Conservation (phyloP, 1,284 basidiomycete genomes). For the Malassezia equina region DNA sequence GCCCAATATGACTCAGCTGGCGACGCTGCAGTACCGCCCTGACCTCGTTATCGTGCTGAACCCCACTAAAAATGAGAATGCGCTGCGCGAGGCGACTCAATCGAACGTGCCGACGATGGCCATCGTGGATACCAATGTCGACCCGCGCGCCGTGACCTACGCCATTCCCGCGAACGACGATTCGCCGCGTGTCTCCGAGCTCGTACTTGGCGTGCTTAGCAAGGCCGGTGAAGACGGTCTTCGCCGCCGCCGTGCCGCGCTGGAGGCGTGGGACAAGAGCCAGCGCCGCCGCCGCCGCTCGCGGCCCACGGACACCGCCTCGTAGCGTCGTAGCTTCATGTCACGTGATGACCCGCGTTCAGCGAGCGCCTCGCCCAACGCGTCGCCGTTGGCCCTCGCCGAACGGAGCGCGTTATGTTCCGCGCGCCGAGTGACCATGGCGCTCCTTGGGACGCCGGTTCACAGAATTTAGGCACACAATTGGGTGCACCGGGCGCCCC, state of each 20-base stretch:
- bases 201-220: slow-evolving; percentile 79
- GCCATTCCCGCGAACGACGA: slow-evolving; percentile 98
- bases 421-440: neutral
- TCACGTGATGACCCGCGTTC: neutral
- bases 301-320: neutral
- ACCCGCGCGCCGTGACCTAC: slow-evolving; percentile 93
- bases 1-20: slow-evolving; percentile 48
- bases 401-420: neutral
- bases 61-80: slow-evolving; percentile 63
- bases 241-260: slow-evolving; percentile 21
- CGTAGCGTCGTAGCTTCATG: neutral
- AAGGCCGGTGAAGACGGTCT: slow-evolving; percentile 61
- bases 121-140: slow-evolving; percentile 86
- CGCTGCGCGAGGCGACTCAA: slow-evolving; percentile 49
- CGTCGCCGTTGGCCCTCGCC: neutral
- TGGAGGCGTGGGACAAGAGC: slow-evolving; percentile 32
- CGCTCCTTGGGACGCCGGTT: neutral
- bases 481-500: neutral
- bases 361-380: neutral
- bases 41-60: slow-evolving; percentile 84
- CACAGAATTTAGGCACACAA: neutral
- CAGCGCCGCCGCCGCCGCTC: slow-evolving; percentile 16
- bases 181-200: slow-evolving; percentile 74
- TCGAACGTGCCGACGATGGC: slow-evolving; percentile 51
- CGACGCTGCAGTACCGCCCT: slow-evolving; percentile 60